Evolutionary conservation across 805 yeast genomes (phyloP), one percentile per base, ranked within the genome.

Genomic region (Grigorovia jiainica): DNA sequence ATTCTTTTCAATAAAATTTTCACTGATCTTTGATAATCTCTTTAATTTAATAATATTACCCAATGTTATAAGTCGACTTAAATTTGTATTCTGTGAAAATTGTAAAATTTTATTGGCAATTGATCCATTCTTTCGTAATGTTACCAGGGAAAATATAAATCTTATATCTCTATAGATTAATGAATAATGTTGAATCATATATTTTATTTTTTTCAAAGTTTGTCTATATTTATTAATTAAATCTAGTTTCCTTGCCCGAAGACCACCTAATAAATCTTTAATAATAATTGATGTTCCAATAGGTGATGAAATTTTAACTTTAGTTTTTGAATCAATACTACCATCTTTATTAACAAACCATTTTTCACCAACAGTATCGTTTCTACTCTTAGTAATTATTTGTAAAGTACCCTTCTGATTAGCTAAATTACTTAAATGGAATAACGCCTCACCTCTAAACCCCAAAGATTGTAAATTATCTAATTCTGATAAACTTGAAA

Each of bases 371-470:
- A 58, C 46, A 1, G 24, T 23, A n/a, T 67, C 72, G 0, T 41
- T 34, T 4, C 35, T 15, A 2, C 65, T 58, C 41, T 53, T 62
- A 0, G 69, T 58, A 8, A 49, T 48, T 0, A 70, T 52, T 33
- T 57, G 55, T 47, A 67, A 38, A 0, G 55, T 38, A 1, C 62
- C 60, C 16, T 57, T 51, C 4, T 40, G 45, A 17, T 44, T 40
- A 3, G 51, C 42, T 18, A 63, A 43, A 36, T 50, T 63, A 20
- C 65, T 57, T 18, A 75, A 50, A 34, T 61, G 57, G 48, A 60
- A 62, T 7, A 75, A 51, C 0, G 77, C 76, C 44, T 72, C 73
- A 7, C 79, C 80, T 52, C 75, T 58, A 45, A 69, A 73, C 0
- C 79, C 78, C 40, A 68, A 57, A 0, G 74, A 60, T 1, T 43